These are phyloP conservation scores for Scedosporium minutisporum DNA, from an alignment of 2,329 filamentous ascomycete species.

Conservation along the genomic window DNA sequence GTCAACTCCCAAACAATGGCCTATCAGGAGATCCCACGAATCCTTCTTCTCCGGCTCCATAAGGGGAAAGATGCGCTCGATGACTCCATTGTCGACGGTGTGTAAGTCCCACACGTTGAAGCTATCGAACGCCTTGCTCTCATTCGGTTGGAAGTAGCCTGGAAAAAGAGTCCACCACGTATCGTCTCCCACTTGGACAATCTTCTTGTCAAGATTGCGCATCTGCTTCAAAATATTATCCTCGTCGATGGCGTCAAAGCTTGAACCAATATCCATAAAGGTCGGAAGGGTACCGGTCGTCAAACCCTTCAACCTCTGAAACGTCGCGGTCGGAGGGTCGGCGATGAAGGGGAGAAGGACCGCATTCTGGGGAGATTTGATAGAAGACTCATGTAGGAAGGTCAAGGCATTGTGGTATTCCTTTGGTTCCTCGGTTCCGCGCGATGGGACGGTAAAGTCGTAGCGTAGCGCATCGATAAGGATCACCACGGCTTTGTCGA, in stretches of 20 bases:
- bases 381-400: constrained; percentile 74
- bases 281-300: constrained; percentile 93
- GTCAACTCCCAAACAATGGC: constrained; percentile 89
- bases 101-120: constrained; percentile 98
- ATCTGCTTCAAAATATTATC: constrained; percentile 67
- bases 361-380: constrained; percentile 66
- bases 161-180: constrained; percentile 94
- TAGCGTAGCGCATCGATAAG: constrained; percentile 91
- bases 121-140: constrained; percentile 86
- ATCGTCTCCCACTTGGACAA: constrained; percentile 95
- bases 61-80: constrained; percentile 80
- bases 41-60: constrained; percentile 53
- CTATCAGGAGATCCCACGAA: constrained; percentile 91
- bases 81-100: constrained; percentile 92
- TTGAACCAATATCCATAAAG: constrained; percentile 87
- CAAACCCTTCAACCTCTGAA: constrained; percentile 85
- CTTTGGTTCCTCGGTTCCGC: constrained; percentile 32
- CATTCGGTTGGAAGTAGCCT: constrained; percentile 78
- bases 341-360: constrained; percentile 93
- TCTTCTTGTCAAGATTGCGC: constrained; percentile 54
- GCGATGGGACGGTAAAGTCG: constrained; percentile 84
- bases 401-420: constrained; percentile 80
- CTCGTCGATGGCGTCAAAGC: constrained; percentile 93
- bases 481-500: constrained; percentile 83
- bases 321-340: constrained; percentile 86